Evolutionary conservation across 2,329 filamentous ascomycete species (phyloP).

Genomic region (Aspergillus brasiliensis): DNA sequence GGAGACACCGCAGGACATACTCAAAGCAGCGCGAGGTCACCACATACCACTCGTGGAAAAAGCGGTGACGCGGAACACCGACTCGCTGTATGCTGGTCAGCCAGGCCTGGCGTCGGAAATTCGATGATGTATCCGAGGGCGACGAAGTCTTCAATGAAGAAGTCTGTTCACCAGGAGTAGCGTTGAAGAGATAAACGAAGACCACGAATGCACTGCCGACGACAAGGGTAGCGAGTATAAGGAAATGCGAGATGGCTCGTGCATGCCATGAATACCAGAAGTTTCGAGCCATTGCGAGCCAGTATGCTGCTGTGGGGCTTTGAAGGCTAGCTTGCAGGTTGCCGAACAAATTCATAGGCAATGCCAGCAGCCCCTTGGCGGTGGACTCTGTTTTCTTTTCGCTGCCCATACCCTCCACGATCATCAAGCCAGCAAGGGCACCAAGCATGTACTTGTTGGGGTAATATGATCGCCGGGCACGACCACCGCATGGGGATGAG

Average conservation of each 20-base stretch:
- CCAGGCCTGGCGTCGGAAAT: constrained; percentile 87
- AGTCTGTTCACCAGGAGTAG: constrained; percentile 59
- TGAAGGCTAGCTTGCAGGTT: constrained; percentile 37
- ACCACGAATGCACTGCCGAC: constrained; percentile 59
- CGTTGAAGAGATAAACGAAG: constrained; percentile 58
- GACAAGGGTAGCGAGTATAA: constrained; percentile 55
- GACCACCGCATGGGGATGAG: constrained; percentile 42
- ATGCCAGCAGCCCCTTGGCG: constrained; percentile 66
- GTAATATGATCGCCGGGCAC: constrained; percentile 51
- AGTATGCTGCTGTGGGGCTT: constrained; percentile 26
- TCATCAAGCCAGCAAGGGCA: constrained; percentile 87
- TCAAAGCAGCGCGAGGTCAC: constrained; percentile 79
- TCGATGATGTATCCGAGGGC: constrained; percentile 66
- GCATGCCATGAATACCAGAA: constrained; percentile 43
- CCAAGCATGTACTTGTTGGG: constrained; percentile 85
- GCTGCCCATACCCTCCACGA: constrained; percentile 77
- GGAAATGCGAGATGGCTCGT: constrained; percentile 44
- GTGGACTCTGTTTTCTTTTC: constrained; percentile 64
- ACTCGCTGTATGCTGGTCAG: constrained; percentile 90
- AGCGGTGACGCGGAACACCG: constrained; percentile 85
- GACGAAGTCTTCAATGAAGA: constrained; percentile 38
- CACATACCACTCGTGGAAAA: constrained; percentile 81
- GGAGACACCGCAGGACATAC: constrained; percentile 73
- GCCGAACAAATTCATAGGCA: constrained; percentile 63
- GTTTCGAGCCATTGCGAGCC: constrained; percentile 26